Base-by-base conservation (phyloP, 1,284 basidiomycete species). In the Trametes pubescens region DNA sequence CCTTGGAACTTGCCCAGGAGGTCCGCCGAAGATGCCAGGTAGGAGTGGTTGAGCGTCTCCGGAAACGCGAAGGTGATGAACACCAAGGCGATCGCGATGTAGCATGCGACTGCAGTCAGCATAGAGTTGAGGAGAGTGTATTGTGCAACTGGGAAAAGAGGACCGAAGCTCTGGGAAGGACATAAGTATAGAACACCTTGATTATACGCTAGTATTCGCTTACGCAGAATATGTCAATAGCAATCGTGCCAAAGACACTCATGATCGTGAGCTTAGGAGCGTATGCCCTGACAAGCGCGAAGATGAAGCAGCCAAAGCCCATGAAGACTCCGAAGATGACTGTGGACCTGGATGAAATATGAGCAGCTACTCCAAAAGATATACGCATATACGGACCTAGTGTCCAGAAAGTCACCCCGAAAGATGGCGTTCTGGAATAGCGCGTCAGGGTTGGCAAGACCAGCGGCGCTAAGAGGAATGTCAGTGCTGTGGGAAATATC, bases 261-360 rank as follows among this genome's bases (percentile, higher is more conserved):
- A 86, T 69, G 26, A 92, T 76, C 13, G 82, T 77, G 16, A 94
- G 78, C 65, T 86, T 88, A 0, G 90, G 91, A 0, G 79, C 73
- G 60, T 84, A 85, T 0, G 90, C 90, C 51, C 90, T 81, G 1
- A 91, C 40, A 1, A 84, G 77, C 0, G 86, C 91, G 21, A 92
- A 75, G 21, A 81, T 70, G 72, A 92, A 93, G 0, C 81, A 76
- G 4, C 87, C 90, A 26, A 91, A 70, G 65, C 86, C 90, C 21
- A 94, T 78, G 72, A 94, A 91, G n/a, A 83, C 83, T 5, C 89
- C 92, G 71, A 84, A 90, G 0, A 93, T 86, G 6, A 82, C 81
- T 0, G 84, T 82, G 0, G 82, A 82, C 26, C 86, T 86, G 55
- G 26, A 11, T 57, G 34, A 32, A 32, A n/a, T 49, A 60, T 59